phyloP scores from a whole-genome alignment of 139 green algal species.

The Raphidocelis subcapitata region DNA sequence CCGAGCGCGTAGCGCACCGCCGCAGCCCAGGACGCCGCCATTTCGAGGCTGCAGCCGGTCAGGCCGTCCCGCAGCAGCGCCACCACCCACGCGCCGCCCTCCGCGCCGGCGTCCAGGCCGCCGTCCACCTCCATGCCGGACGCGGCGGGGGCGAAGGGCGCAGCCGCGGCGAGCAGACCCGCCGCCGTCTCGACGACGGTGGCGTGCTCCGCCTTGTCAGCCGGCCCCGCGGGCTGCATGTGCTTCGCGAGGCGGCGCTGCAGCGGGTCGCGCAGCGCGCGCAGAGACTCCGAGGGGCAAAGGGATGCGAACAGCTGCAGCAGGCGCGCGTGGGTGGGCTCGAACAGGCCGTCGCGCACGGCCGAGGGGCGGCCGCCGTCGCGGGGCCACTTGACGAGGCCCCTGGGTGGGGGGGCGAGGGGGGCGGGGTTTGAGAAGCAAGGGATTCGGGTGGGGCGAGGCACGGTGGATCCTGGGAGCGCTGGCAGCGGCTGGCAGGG shows the following conservation, averaged over 20 bases:
- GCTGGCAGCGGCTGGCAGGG: too few species aligned
- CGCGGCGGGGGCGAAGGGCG: background rate
- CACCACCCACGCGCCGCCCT: conserved; percentile 32
- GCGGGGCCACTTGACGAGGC: conserved; percentile 26
- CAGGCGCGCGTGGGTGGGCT: conserved; percentile 48
- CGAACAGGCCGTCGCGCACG: conserved; percentile 52
- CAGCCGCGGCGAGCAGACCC: conserved; percentile 57
- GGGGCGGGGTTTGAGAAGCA: too few species aligned
- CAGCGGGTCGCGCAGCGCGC: conserved; percentile 20
- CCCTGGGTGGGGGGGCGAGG: background rate
- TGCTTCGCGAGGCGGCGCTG: conserved; percentile 24
- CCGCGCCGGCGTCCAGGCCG: background rate
- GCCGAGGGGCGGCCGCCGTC: conserved; percentile 25
- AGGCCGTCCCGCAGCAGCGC: conserved; percentile 25
- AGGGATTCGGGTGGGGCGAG: too few species aligned
- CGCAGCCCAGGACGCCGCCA: conserved; percentile 48
- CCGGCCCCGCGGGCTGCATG: conserved; percentile 18
- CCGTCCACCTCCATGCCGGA: background rate
- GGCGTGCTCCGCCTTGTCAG: conserved; percentile 50
- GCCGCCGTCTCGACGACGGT: conserved; percentile 59
- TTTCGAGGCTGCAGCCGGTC: conserved; percentile 52
- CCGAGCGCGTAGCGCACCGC: conserved; percentile 44
- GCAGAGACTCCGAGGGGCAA: conserved; percentile 19
- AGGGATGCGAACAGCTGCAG: conserved; percentile 40
- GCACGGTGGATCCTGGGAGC: too few species aligned